Conservation (phyloP, 768 basidiomycete genomes). For the Crepidotus variabilis region DNA sequence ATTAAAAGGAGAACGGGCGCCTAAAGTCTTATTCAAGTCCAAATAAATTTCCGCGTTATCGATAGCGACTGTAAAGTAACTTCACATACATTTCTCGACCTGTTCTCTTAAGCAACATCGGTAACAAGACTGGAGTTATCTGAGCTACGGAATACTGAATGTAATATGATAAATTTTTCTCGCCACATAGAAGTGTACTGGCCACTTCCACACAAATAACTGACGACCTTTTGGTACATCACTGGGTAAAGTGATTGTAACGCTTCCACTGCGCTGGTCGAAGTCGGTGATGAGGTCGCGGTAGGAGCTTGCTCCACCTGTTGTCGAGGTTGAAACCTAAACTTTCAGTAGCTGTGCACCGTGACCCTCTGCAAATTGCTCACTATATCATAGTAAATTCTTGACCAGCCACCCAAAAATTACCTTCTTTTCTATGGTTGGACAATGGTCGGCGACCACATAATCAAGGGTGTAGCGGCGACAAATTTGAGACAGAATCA, state of each 20-base stretch:
- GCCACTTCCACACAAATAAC: background rate
- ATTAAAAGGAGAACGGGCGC: too few species aligned
- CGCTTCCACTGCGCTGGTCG: background rate
- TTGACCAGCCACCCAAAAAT: too few species aligned
- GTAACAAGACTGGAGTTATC: constrained; percentile 37
- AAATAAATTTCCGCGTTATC: too few species aligned
- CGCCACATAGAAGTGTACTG: background rate
- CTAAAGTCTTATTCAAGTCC: too few species aligned
- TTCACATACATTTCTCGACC: too few species aligned
- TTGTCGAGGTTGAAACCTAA: background rate
- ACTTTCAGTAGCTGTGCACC: too few species aligned
- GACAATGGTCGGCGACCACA: too few species aligned
- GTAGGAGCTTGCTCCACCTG: background rate
- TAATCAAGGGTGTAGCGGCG: too few species aligned
- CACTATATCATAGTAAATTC: too few species aligned
- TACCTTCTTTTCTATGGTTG: too few species aligned
- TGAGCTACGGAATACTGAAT: constrained; percentile 45
- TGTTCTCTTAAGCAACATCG: constrained; percentile 23
- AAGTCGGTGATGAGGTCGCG: background rate
- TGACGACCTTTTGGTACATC: background rate
- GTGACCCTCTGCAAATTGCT: too few species aligned
- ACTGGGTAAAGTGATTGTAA: background rate
- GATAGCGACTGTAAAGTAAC: background rate
- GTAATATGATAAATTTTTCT: background rate
- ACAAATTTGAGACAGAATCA: too few species aligned